A percentile compares a stretch with the other conserved stretches of the same genome.
Conservation (phyloP, 1,139 yeast genomes). For the Pichia sorboxylosa region DNA sequence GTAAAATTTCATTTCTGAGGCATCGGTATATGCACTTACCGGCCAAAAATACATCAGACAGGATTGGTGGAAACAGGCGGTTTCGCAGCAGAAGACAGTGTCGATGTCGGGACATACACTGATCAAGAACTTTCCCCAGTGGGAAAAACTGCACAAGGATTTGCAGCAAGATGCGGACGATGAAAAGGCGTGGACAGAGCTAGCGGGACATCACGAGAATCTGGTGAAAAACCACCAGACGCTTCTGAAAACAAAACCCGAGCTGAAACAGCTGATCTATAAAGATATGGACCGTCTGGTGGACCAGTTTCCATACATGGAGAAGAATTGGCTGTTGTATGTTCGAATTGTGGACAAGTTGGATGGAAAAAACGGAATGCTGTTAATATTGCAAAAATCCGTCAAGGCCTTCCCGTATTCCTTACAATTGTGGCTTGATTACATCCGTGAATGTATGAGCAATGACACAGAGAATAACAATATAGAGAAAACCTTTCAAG, state of each 20-base stretch:
- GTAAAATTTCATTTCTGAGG: no score
- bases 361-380: slow-evolving; percentile 40
- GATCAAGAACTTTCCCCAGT: slow-evolving; percentile 17
- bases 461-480: slow-evolving; percentile 31
- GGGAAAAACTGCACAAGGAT: slow-evolving; percentile 15
- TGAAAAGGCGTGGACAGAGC: slow-evolving; percentile 15
- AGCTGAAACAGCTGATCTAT: slow-evolving; percentile 18
- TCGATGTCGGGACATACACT: background rate
- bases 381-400: slow-evolving; percentile 34
- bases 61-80: background rate
- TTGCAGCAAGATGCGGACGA: slow-evolving; percentile 16
- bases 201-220: slow-evolving; percentile 16
- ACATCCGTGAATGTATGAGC: slow-evolving; percentile 17
- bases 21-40: no score
- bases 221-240: slow-evolving; percentile 15
- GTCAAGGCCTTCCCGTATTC: slow-evolving; percentile 43
- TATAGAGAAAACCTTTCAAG: slow-evolving; percentile 18
- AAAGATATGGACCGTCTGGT: slow-evolving; percentile 31
- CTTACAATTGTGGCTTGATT: slow-evolving; percentile 58
- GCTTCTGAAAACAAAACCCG: slow-evolving; percentile 8
- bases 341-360: slow-evolving; percentile 43
- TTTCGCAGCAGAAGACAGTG: background rate
- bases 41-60: no score
- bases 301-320: slow-evolving; percentile 41
- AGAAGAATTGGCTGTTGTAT: slow-evolving; percentile 52